Evolutionary conservation across 139 green algal species (phyloP).

Genomic region (Choricystis sp.): DNA sequence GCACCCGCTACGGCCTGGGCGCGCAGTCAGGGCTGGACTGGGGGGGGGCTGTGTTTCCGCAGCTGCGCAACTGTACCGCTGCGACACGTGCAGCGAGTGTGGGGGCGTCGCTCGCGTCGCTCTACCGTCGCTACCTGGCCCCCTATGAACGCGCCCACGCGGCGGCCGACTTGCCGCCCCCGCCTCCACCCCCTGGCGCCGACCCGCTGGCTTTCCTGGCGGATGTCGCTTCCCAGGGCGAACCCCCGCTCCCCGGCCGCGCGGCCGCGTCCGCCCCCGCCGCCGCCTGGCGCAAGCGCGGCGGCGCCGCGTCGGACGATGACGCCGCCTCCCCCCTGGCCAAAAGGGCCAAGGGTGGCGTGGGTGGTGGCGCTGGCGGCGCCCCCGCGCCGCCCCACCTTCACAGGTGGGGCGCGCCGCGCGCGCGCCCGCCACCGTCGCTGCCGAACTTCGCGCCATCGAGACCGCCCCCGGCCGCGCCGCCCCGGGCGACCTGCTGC

Average conservation of each 20-base stretch:
- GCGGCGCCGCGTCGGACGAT: background rate
- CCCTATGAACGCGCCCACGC: slow-evolving; percentile 11
- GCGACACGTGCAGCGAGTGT: slow-evolving; percentile 25
- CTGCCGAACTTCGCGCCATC: background rate
- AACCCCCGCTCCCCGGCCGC: background rate
- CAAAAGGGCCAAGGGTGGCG: too few relatives aligned
- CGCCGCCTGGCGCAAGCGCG: background rate
- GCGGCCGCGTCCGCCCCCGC: background rate
- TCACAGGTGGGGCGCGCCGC: too few relatives aligned
- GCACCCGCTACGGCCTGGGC: slow-evolving; percentile 18
- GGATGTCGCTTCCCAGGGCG: slow-evolving; percentile 4
- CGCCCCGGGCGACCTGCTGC: slow-evolving; percentile 9
- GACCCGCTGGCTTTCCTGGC: slow-evolving; percentile 14
- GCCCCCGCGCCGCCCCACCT: too few relatives aligned
- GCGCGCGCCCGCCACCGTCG: background rate
- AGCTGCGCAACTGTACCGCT: slow-evolving; percentile 25
- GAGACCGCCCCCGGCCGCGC: background rate
- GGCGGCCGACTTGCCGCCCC: slow-evolving; percentile 6
- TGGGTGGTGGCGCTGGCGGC: too few relatives aligned
- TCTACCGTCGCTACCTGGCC: slow-evolving; percentile 32
- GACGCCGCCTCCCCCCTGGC: too few relatives aligned
- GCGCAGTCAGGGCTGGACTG: too few relatives aligned
- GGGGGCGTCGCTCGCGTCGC: slow-evolving; percentile 30
- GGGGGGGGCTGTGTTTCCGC: slow-evolving; percentile 22
- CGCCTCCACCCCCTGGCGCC: background rate